Percentiles rank a stretch among this genome's conserved stretches.
These are phyloP conservation scores for Nemania diffusa DNA, from an alignment of 2,329 filamentous ascomycete species.

Conservation along the genomic window DNA sequence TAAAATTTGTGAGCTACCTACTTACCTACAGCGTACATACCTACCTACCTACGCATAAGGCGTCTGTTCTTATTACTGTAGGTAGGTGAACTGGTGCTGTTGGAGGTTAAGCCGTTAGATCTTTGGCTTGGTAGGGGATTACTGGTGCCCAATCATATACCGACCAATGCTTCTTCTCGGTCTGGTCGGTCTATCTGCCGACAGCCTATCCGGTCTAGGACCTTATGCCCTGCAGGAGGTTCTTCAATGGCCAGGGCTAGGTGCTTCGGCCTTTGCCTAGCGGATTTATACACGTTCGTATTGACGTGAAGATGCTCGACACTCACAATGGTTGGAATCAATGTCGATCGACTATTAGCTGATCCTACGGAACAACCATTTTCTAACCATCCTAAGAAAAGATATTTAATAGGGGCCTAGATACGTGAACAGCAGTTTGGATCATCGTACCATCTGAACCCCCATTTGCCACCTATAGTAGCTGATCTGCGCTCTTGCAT, in stretches of 20 bases:
- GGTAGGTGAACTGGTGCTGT: constrained; percentile 7
- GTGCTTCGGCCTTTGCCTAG: constrained; percentile 6
- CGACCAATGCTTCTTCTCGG: constrained; percentile 9
- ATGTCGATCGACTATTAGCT: not conserved
- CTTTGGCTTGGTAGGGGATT: constrained; percentile 16
- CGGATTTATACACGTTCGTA: not conserved
- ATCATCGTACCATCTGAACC: not conserved
- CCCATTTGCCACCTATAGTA: constrained; percentile 1
- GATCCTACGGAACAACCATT: not conserved
- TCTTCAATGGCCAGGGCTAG: not conserved
- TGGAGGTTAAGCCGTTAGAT: constrained; percentile 13
- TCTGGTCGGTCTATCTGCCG: constrained; percentile 25
- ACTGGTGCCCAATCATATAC: constrained; percentile 20
- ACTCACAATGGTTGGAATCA: not conserved
- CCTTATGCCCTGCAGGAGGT: not conserved
- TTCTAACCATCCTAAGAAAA: not conserved
- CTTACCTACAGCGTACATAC: not conserved
- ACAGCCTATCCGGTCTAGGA: constrained; percentile 11
- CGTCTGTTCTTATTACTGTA: constrained; percentile 8
- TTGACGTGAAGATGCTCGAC: not conserved
- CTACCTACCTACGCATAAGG: not conserved
- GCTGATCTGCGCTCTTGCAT: not conserved
- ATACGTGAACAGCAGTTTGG: not conserved
- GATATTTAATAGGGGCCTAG: not conserved
- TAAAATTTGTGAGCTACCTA: constrained; percentile 3